Evolutionary conservation across 2,329 filamentous ascomycete species (phyloP).

Genomic region (Diaporthe sp.): DNA sequence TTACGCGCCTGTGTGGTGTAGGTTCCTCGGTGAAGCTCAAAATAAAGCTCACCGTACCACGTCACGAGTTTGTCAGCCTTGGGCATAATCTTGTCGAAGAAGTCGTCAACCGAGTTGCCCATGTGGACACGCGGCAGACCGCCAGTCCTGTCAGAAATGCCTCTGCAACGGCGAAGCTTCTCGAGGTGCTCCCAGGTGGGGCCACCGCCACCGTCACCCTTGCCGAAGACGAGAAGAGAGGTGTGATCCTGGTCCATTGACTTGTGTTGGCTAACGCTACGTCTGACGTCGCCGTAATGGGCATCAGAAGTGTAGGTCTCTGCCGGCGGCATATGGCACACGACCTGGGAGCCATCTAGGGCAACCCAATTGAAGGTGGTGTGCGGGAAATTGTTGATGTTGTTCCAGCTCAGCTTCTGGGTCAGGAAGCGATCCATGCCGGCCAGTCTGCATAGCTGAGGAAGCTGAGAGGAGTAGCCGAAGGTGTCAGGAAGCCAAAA

Average conservation of each 20-base stretch:
- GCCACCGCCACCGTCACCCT: conserved; percentile 95
- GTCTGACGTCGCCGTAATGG: conserved; percentile 92
- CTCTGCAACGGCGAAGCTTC: conserved; percentile 92
- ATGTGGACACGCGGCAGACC: conserved; percentile 86
- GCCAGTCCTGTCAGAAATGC: conserved; percentile 83
- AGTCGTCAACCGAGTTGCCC: conserved; percentile 91
- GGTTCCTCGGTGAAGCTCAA: conserved; percentile 95
- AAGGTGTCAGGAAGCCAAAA: conserved; percentile 99
- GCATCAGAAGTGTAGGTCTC: conserved; percentile 97
- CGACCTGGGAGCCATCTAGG: conserved; percentile 93
- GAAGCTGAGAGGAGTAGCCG: conserved; percentile 94
- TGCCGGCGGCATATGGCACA: conserved; percentile 96
- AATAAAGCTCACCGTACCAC: conserved; percentile 98
- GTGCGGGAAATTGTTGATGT: conserved; percentile 98
- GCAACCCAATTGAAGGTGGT: conserved; percentile 99
- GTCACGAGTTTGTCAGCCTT: conserved; percentile 86
- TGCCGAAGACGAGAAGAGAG: conserved; percentile 93
- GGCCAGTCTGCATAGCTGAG: conserved; percentile 92
- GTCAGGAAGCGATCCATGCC: conserved; percentile 98
- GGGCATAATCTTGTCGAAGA: conserved; percentile 87
- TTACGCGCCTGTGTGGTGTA: conserved; percentile 99
- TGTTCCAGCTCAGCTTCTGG: conserved; percentile 99
- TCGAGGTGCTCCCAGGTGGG: conserved; percentile 95
- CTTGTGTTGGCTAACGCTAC: conserved; percentile 93
- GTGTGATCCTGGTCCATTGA: conserved; percentile 93